These are phyloP conservation scores for Candida suzukii DNA, from an alignment of 805 yeast species.

Conservation along the genomic window DNA sequence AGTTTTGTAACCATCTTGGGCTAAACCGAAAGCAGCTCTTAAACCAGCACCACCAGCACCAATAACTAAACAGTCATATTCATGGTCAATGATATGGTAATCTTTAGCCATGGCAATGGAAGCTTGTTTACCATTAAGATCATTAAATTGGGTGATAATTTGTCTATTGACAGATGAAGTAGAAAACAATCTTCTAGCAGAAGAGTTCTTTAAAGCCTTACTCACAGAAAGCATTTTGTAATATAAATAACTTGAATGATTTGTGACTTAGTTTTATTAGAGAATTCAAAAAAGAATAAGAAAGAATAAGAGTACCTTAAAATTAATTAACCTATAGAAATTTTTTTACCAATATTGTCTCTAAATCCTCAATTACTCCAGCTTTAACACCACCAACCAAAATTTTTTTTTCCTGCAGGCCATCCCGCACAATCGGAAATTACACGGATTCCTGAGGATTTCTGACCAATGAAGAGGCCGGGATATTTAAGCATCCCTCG, in stretches of 20 bases:
- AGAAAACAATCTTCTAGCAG: conserved; percentile 24
- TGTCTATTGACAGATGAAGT: conserved; percentile 17
- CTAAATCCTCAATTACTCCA: background rate
- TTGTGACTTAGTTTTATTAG: too few relatives aligned
- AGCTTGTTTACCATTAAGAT: conserved; percentile 43
- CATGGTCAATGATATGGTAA: conserved; percentile 93
- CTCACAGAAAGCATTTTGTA: conserved; percentile 18
- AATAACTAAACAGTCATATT: conserved; percentile 94
- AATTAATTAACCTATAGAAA: too few relatives aligned
- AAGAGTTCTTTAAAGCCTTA: conserved; percentile 13
- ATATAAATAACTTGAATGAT: too few relatives aligned
- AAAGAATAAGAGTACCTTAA: too few relatives aligned
- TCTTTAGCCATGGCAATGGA: conserved; percentile 52
- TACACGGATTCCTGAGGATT: conserved; percentile 3
- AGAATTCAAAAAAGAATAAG: too few relatives aligned
- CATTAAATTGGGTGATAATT: conserved; percentile 31
- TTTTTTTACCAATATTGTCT: too few relatives aligned
- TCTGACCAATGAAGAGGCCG: conserved; percentile 3
- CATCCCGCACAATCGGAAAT: background rate
- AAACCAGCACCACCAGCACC: conserved; percentile 99
- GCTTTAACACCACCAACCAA: background rate
- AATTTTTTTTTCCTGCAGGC: background rate
- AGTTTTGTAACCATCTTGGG: conserved; percentile 94
- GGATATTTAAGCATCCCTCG: conserved; percentile 1
- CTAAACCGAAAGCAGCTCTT: conserved; percentile 96